Evolutionary conservation across 495 filamentous ascomycete genomes (phyloP).

Genomic region (Poronia punctata): DNA sequence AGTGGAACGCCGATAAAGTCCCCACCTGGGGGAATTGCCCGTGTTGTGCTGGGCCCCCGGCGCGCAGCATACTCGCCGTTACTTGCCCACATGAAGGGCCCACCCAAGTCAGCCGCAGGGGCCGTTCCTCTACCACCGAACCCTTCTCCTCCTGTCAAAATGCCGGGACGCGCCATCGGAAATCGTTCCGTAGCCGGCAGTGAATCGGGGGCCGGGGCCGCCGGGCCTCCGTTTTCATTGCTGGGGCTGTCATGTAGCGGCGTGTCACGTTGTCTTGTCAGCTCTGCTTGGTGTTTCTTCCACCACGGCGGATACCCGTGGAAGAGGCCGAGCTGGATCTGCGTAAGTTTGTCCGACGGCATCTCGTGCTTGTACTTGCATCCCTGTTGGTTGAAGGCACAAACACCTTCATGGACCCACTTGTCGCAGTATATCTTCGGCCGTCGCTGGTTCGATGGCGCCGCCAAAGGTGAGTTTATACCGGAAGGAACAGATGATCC

Average conservation of each 20-base stretch:
- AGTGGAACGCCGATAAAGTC: too few relatives aligned
- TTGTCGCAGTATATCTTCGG: constrained; percentile 75
- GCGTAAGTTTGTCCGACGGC: constrained; percentile 53
- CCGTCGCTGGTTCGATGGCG: constrained; percentile 10
- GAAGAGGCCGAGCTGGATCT: constrained; percentile 56
- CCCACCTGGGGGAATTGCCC: too few relatives aligned
- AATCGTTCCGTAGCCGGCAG: background rate
- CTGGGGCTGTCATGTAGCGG: constrained; percentile 1
- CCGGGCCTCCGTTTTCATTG: background rate
- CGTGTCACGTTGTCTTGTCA: constrained; percentile 21
- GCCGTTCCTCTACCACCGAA: too few relatives aligned
- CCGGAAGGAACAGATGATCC: constrained; percentile 1
- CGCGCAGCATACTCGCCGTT: too few relatives aligned
- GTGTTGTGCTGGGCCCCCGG: too few relatives aligned
- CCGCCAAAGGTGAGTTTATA: background rate
- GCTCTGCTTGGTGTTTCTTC: constrained; percentile 42
- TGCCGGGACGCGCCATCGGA: too few relatives aligned
- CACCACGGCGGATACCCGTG: constrained; percentile 47
- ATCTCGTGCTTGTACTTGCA: constrained; percentile 86
- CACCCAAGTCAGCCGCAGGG: too few relatives aligned
- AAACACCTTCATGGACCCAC: constrained; percentile 78
- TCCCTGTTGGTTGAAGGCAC: constrained; percentile 76
- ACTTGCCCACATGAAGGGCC: too few relatives aligned
- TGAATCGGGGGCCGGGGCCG: background rate
- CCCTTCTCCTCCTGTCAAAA: too few relatives aligned